Evolutionary conservation across 2,329 filamentous ascomycete genomes (phyloP).

Genomic region (Thielaviopsis punctulata): DNA sequence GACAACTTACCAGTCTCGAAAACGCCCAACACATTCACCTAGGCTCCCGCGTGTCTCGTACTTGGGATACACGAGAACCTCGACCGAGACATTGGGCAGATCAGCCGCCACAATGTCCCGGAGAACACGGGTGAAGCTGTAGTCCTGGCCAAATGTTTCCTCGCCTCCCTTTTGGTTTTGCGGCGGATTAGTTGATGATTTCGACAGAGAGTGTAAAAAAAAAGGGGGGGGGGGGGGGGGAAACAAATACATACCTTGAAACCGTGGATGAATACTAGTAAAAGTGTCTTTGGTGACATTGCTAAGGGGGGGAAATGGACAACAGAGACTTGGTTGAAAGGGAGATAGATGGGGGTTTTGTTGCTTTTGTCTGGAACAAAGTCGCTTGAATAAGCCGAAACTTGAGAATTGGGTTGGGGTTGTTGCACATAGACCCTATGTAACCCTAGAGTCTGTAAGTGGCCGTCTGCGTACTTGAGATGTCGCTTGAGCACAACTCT

Average conservation of each 20-base stretch:
- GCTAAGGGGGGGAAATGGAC: not conserved
- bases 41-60: conserved; percentile 73
- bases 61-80: conserved; percentile 55
- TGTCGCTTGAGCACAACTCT: too few relatives aligned
- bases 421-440: too few relatives aligned
- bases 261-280: conserved; percentile 74
- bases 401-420: not conserved
- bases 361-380: too few relatives aligned
- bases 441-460: too few relatives aligned
- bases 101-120: conserved; percentile 43
- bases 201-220: not conserved
- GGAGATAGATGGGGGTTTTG: too few relatives aligned
- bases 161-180: conserved; percentile 72
- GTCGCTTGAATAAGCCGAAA: not conserved
- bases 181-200: too few relatives aligned
- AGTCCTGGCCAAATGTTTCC: conserved; percentile 51
- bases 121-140: conserved; percentile 55
- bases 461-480: too few relatives aligned
- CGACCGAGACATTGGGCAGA: conserved; percentile 52
- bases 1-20: conserved; percentile 50
- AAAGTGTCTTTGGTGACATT: conserved; percentile 56
- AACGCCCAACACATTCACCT: conserved; percentile 49
- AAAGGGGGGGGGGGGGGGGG: not conserved
- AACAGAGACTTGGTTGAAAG: not conserved
- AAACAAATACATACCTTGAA: conserved; percentile 46